phyloP scores from a whole-genome alignment of 2,329 filamentous ascomycete species.

The Byssochlamys sp. region DNA sequence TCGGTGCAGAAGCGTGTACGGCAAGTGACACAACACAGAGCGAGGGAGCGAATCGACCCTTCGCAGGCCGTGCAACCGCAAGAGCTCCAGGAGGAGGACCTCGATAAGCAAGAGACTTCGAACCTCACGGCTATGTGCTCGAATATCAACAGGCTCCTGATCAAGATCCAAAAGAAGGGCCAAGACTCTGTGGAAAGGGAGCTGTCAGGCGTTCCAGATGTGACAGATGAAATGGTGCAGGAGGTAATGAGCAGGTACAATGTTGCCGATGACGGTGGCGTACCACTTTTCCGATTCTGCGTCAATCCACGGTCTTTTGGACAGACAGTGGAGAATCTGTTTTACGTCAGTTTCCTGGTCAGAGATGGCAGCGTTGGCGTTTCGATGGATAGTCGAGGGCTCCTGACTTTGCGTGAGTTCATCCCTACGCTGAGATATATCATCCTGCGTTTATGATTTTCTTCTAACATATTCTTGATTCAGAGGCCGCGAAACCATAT shows the following conservation, averaged over 20 bases:
- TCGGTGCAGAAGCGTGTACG: constrained; percentile 79
- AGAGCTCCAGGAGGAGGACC: constrained; percentile 63
- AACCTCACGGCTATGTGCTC: constrained; percentile 70
- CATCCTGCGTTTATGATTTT: constrained; percentile 3
- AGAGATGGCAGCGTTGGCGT: constrained; percentile 72
- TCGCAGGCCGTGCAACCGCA: constrained; percentile 64
- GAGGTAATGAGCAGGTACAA: constrained; percentile 56
- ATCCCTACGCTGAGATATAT: not conserved
- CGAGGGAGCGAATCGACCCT: constrained; percentile 56
- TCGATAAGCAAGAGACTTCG: constrained; percentile 65
- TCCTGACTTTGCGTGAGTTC: constrained; percentile 71
- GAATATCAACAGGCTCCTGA: constrained; percentile 59
- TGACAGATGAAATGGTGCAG: constrained; percentile 29
- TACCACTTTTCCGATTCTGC: constrained; percentile 76
- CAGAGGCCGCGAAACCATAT: constrained; percentile 39
- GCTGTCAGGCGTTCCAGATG: constrained; percentile 20
- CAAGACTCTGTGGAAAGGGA: constrained; percentile 42
- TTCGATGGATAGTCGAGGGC: constrained; percentile 58
- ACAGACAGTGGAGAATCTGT: constrained; percentile 92
- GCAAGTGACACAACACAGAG: constrained; percentile 59
- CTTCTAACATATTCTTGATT: constrained; percentile 8
- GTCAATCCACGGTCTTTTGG: constrained; percentile 85
- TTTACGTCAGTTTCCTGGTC: constrained; percentile 90
- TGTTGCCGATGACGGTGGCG: constrained; percentile 58
- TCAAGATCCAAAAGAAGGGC: constrained; percentile 32